Percentiles rank a stretch among this genome's conserved stretches.
phyloP scores from a whole-genome alignment of 495 filamentous ascomycete species.

The Penicillium goetzii region DNA sequence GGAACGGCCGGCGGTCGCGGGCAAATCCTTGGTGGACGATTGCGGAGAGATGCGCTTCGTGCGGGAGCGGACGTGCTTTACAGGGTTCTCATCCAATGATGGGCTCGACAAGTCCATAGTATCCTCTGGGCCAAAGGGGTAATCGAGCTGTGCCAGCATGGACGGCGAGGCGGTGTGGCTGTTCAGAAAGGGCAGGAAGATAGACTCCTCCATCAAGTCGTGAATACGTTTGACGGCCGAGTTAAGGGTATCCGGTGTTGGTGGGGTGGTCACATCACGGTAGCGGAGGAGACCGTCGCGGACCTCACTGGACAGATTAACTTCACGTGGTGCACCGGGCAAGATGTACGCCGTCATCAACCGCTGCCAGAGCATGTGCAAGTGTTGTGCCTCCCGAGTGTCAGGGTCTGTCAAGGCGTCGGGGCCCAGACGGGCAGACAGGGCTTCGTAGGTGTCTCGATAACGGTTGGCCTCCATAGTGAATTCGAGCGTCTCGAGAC shows the following conservation, averaged over 20 bases:
- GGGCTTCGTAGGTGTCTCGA: slow-evolving; percentile 67
- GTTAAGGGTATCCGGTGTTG: slow-evolving; percentile 76
- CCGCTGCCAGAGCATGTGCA: slow-evolving; percentile 73
- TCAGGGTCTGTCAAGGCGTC: slow-evolving; percentile 47
- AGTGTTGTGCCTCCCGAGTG: slow-evolving; percentile 65
- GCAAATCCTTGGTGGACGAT: slow-evolving; percentile 46
- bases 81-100: slow-evolving; percentile 37
- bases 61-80: slow-evolving; percentile 40
- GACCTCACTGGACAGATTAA: slow-evolving; percentile 87
- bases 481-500: slow-evolving; percentile 95
- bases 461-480: slow-evolving; percentile 96
- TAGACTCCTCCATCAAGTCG: slow-evolving; percentile 96
- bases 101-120: slow-evolving; percentile 38
- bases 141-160: slow-evolving; percentile 37
- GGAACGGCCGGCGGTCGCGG: slow-evolving; percentile 33
- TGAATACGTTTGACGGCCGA: slow-evolving; percentile 90
- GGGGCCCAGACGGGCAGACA: slow-evolving; percentile 50
- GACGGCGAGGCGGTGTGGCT: slow-evolving; percentile 38
- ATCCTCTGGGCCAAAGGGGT: slow-evolving; percentile 38
- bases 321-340: slow-evolving; percentile 79
- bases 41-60: slow-evolving; percentile 48
- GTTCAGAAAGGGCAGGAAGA: slow-evolving; percentile 57
- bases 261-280: slow-evolving; percentile 64
- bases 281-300: slow-evolving; percentile 77
- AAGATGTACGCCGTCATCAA: slow-evolving; percentile 57